phyloP scores from a whole-genome alignment of 768 basidiomycete genomes.

The Megacollybia marginata region DNA sequence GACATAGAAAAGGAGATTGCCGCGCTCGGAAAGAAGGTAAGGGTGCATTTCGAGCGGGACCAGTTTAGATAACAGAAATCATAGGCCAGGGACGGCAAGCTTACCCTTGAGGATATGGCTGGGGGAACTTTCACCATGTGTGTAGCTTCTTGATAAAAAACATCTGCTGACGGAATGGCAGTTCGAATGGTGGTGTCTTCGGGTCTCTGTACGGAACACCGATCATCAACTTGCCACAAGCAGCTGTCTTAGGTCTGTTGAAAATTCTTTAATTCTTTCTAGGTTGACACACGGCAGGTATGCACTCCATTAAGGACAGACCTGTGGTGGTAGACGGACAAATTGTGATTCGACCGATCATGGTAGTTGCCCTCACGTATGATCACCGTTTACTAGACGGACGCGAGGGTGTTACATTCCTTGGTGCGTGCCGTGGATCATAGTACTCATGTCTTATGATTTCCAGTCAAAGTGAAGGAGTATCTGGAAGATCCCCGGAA shows the following conservation, averaged over 20 bases:
- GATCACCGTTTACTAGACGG: constrained; percentile 96
- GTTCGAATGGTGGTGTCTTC: constrained; percentile 98
- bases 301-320: constrained; percentile 92
- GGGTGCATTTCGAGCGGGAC: constrained; percentile 1
- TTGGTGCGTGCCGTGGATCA: constrained; percentile 51
- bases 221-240: constrained; percentile 95
- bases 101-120: constrained; percentile 97
- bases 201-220: constrained; percentile 97
- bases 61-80: constrained; percentile 1
- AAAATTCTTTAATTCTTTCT: not conserved
- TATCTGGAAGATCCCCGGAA: constrained; percentile 93
- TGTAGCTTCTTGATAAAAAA: constrained; percentile 17
- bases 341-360: constrained; percentile 95
- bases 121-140: constrained; percentile 99
- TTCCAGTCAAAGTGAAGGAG: constrained; percentile 79
- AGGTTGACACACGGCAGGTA: constrained; percentile 37
- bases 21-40: constrained; percentile 80
- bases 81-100: constrained; percentile 83
- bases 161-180: constrained; percentile 20
- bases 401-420: constrained; percentile 94
- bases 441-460: constrained; percentile 1
- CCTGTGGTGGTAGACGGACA: constrained; percentile 90
- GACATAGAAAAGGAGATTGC: constrained; percentile 94
- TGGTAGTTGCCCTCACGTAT: constrained; percentile 91
- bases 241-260: constrained; percentile 77